Percentiles rank a stretch among this genome's conserved stretches.
Evolutionary conservation across 2,329 filamentous ascomycete species (phyloP).

Genomic region (Fusarium compactum): DNA sequence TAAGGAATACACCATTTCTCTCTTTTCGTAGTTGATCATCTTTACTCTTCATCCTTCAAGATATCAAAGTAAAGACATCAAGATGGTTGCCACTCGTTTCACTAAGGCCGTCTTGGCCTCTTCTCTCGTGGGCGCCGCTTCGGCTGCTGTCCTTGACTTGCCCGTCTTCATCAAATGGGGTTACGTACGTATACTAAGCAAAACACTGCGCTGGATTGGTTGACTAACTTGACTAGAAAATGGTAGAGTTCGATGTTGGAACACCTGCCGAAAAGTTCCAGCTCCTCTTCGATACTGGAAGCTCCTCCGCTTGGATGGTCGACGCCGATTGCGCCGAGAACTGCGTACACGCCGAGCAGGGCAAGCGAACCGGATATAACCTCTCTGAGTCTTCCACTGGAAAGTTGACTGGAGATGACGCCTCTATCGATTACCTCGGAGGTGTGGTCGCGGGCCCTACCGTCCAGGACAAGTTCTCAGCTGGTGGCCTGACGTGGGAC

Average conservation of each 20-base stretch:
- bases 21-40: neutral
- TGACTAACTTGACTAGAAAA: constrained; percentile 12
- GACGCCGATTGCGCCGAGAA: constrained; percentile 44
- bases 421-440: constrained; percentile 50
- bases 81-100: constrained; percentile 5
- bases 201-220: rapidly evolving
- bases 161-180: constrained; percentile 6
- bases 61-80: neutral
- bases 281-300: constrained; percentile 54
- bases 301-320: constrained; percentile 52
- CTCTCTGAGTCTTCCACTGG: constrained; percentile 45
- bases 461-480: constrained; percentile 46
- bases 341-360: constrained; percentile 47
- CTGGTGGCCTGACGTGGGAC: constrained; percentile 41
- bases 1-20: neutral
- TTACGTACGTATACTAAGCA: constrained; percentile 18
- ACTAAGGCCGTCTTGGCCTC: constrained; percentile 19
- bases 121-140: constrained; percentile 2
- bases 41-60: neutral
- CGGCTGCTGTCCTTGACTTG: constrained; percentile 27
- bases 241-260: constrained; percentile 38
- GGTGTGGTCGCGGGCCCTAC: constrained; percentile 44
- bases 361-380: constrained; percentile 47
- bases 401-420: constrained; percentile 34
- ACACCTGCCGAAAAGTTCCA: constrained; percentile 46